These are phyloP conservation scores for Eremothecium gossypii DNA, from an alignment of 1,139 yeast species.

Conservation along the genomic window DNA sequence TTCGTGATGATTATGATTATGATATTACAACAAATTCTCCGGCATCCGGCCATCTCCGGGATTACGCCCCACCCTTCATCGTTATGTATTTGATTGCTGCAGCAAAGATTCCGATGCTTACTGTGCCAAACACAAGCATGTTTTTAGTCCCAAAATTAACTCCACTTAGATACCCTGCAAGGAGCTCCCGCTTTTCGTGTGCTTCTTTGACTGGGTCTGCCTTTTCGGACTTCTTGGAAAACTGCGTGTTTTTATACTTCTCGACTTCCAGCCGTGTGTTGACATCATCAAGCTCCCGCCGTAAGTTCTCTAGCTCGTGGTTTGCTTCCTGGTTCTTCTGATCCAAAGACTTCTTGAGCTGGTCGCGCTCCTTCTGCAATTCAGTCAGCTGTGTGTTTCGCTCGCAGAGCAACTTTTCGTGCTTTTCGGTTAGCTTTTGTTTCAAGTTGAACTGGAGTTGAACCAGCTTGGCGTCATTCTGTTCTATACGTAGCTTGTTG, in stretches of 20 bases:
- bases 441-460: conserved; percentile 17
- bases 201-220: background rate
- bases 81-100: conserved; percentile 9
- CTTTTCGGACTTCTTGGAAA: conserved; percentile 9
- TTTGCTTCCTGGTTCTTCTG: conserved; percentile 13
- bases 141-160: background rate
- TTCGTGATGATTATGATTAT: no score
- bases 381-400: conserved; percentile 19
- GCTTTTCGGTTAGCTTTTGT: conserved; percentile 19
- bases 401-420: conserved; percentile 16
- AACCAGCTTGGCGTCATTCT: conserved; percentile 18
- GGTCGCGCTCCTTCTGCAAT: conserved; percentile 21
- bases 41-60: no score
- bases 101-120: conserved; percentile 10
- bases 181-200: background rate
- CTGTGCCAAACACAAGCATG: conserved; percentile 9
- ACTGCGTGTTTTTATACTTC: conserved; percentile 20
- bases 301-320: conserved; percentile 17
- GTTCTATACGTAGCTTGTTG: conserved; percentile 18
- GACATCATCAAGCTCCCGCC: conserved; percentile 25
- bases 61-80: background rate
- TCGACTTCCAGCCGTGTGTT: conserved; percentile 28
- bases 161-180: background rate
- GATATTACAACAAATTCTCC: no score
- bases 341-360: conserved; percentile 12